These are phyloP conservation scores for Tuber umbilicatum DNA, from an alignment of 495 filamentous ascomycete species.

Conservation along the genomic window DNA sequence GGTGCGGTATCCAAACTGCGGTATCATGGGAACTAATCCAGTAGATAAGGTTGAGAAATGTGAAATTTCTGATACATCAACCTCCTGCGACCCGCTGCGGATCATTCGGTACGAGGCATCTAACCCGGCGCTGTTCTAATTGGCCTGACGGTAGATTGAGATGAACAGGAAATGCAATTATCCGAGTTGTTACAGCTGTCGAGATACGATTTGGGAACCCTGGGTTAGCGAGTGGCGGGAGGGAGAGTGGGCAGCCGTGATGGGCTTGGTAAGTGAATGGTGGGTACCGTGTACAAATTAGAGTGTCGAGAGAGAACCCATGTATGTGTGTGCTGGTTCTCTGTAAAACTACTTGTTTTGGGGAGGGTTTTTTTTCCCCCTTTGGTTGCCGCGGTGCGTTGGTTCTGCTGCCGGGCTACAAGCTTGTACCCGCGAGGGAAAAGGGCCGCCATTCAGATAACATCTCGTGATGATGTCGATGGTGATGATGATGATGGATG, in stretches of 20 bases:
- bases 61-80: too few relatives aligned
- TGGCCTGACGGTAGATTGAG: not conserved
- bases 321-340: not conserved
- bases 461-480: not conserved
- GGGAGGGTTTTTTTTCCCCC: not conserved
- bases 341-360: not conserved
- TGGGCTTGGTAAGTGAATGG: not conserved
- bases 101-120: not conserved
- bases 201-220: constrained; percentile 2
- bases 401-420: not conserved
- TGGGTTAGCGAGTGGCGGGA: not conserved
- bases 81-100: not conserved
- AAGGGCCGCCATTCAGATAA: not conserved
- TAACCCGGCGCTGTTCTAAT: not conserved
- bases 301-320: not conserved
- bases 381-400: not conserved
- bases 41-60: too few relatives aligned
- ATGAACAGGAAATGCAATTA: not conserved
- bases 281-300: not conserved
- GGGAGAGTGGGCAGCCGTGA: not conserved
- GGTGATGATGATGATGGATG: not conserved
- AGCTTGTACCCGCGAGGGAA: not conserved
- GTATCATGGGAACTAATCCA: too few relatives aligned
- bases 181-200: constrained; percentile 1
- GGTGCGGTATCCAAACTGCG: too few relatives aligned